Base-by-base conservation (phyloP, 2,329 filamentous ascomycete species). In the Exophiala phaeomuriformis region DNA sequence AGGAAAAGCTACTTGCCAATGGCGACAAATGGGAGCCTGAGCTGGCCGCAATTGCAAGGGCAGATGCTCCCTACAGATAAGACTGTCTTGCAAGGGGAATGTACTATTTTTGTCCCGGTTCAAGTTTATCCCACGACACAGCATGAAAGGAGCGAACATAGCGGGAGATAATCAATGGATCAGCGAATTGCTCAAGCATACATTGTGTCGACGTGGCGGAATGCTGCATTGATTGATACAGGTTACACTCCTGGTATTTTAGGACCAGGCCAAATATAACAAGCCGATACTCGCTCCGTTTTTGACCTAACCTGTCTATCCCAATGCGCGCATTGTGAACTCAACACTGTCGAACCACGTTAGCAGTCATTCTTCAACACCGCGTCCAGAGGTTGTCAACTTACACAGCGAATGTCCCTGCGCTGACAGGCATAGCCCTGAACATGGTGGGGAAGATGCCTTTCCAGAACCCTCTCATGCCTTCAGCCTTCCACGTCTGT, bases 21-120 rank as follows among this genome's bases (percentile, higher is more conserved):
- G 88, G 90, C 66, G 90, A 94, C 76, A 91, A 90, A 75, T 98
- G 93, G 93, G 93, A 98, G 77, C 90, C 93, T 5, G 93, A 98
- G 75, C 78, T 98, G 67, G 91, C 91, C 1, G 91, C 93, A 54
- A 84, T 82, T 63, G 93, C 93, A 69, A 85, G 90, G 67, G 93
- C 93, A 57, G 93, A 98, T 78, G 84, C 90, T 51, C 91, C 91
- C 48, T 97, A 90, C 77, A 81, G 87, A 79, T 91, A 84, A 78
- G 6, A 42, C 35, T 27, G 19, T 37, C 8, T 5, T 30, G 36
- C 30, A 30, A 10, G 35, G 30, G 40, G 30, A 7, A 29, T 6
- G n/a, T 28, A 8, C 30, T 31, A 29, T 31, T 39, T 43, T 28
- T 19, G 29, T 42, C 30, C 6, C 46, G 42, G 35, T 39, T 61